Conservation (phyloP, 2,329 filamentous ascomycete species). For the Penicillium hordei region DNA sequence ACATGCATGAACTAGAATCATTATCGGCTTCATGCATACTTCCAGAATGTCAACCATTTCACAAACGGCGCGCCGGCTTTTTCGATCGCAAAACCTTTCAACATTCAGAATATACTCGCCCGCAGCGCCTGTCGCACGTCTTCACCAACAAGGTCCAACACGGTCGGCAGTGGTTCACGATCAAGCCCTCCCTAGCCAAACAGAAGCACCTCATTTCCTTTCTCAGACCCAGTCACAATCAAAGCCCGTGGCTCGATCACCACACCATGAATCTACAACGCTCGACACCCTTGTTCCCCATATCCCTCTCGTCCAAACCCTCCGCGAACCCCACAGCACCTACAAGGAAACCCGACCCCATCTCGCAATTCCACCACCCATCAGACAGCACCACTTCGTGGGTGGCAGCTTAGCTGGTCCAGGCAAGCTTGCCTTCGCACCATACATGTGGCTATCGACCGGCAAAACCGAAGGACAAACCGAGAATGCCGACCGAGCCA, state of each 20-base stretch:
- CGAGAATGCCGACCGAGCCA: constrained; percentile 2
- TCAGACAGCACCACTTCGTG: constrained; percentile 73
- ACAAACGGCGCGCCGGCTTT: constrained; percentile 12
- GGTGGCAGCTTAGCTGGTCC: constrained; percentile 72
- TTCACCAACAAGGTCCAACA: constrained; percentile 25
- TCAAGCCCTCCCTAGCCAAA: constrained; percentile 22
- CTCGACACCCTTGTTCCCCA: constrained; percentile 30
- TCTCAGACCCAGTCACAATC: constrained; percentile 3
- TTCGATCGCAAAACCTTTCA: constrained; percentile 11
- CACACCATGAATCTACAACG: not conserved
- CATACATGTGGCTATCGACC: constrained; percentile 50
- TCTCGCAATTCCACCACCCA: constrained; percentile 70
- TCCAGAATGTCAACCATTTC: constrained; percentile 13
- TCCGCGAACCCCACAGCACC: constrained; percentile 61
- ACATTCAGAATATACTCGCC: constrained; percentile 2
- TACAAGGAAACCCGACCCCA: constrained; percentile 77
- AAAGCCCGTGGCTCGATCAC: not conserved
- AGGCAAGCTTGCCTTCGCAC: constrained; percentile 73
- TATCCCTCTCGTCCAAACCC: constrained; percentile 66
- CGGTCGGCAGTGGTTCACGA: constrained; percentile 27
- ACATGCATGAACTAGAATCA: not conserved
- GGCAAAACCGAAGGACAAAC: constrained; percentile 3
- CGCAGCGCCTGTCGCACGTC: constrained; percentile 7
- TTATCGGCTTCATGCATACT: not conserved
- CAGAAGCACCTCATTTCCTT: constrained; percentile 9